Conservation (phyloP, 2,329 filamentous ascomycete species). For the Aspergillus thermomutatus region DNA sequence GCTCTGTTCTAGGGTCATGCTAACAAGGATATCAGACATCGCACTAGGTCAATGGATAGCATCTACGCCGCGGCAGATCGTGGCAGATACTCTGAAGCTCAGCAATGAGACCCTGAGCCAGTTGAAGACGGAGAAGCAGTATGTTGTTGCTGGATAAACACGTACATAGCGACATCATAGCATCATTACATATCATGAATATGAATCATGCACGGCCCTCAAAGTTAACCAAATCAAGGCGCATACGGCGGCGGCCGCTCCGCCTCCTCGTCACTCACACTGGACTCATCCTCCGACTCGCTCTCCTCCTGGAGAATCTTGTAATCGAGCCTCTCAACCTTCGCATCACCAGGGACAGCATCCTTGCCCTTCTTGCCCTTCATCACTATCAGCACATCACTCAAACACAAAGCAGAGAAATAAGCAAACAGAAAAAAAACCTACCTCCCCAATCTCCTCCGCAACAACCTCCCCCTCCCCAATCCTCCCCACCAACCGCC, state of each 20-base stretch:
- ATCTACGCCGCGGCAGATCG: slow-evolving; percentile 55
- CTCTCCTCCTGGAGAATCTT: background rate
- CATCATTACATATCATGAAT: background rate
- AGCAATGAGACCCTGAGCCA: slow-evolving; percentile 37
- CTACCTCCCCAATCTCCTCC: slow-evolving; percentile 11
- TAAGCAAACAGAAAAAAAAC: background rate
- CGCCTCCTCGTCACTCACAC: background rate
- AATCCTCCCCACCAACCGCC: slow-evolving; percentile 19
- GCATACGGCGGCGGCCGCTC: background rate
- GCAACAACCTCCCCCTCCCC: slow-evolving; percentile 13
- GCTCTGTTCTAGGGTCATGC: background rate
- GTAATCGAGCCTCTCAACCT: background rate
- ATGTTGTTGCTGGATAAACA: slow-evolving; percentile 38
- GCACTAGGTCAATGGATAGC: slow-evolving; percentile 48
- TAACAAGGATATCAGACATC: slow-evolving; percentile 40
- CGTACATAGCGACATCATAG: background rate
- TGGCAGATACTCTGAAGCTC: slow-evolving; percentile 54
- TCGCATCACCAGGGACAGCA: background rate
- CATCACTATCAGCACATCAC: background rate
- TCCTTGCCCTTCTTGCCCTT: background rate
- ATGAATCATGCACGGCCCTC: background rate
- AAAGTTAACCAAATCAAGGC: background rate
- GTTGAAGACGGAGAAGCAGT: slow-evolving; percentile 47
- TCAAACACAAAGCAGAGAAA: background rate
- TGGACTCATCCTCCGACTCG: background rate